Evolutionary conservation across 768 basidiomycete genomes (phyloP).

Genomic region (Podaxis sp.): DNA sequence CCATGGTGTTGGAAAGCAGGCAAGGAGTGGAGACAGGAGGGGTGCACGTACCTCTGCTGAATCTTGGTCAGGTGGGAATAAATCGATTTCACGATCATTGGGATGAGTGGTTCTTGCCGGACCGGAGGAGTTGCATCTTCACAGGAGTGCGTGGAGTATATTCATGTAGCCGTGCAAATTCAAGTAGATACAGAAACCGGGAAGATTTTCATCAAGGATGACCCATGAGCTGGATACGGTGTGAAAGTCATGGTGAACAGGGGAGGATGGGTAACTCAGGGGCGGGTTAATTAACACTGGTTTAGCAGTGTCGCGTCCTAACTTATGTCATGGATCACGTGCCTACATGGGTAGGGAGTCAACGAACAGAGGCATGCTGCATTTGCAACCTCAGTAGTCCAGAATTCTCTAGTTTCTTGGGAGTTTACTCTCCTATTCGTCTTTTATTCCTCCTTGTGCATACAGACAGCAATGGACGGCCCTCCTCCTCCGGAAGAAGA

Average conservation of each 20-base stretch:
- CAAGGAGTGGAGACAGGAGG: background rate
- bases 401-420: background rate
- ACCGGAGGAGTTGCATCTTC: background rate
- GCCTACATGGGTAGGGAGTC: background rate
- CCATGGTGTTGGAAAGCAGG: background rate
- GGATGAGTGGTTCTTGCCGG: background rate
- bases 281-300: background rate
- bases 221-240: background rate
- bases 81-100: background rate
- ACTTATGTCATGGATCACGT: constrained; percentile 18
- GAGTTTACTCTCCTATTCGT: constrained; percentile 9
- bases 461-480: constrained; percentile 68
- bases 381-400: background rate
- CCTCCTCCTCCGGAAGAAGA: constrained; percentile 93
- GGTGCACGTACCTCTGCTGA: background rate
- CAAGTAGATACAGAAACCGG: background rate
- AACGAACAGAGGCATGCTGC: constrained; percentile 2
- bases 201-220: background rate
- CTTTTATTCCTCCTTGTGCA: constrained; percentile 16
- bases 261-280: background rate
- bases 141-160: background rate
- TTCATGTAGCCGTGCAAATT: background rate
- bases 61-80: constrained; percentile 2
- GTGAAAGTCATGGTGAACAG: background rate
- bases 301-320: background rate